phyloP scores from a whole-genome alignment of 768 basidiomycete genomes.

The Lactifluus hygrophoroides region DNA sequence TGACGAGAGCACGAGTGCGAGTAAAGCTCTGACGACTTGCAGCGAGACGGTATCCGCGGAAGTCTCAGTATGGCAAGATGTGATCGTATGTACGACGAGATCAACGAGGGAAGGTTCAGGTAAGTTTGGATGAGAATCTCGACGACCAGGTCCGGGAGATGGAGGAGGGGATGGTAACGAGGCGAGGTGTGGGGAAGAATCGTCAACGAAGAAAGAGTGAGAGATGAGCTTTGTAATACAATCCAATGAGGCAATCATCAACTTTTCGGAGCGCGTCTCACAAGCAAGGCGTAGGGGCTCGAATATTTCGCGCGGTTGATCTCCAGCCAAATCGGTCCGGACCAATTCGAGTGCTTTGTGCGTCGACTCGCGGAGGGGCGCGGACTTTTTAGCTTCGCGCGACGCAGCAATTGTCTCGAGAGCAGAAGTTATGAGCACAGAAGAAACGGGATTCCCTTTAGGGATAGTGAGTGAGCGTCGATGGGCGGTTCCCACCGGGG shows the following conservation, averaged over 20 bases:
- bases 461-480: constrained; percentile 31
- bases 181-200: constrained; percentile 32
- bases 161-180: constrained; percentile 65
- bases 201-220: constrained; percentile 90
- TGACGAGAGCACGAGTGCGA: constrained; percentile 81
- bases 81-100: constrained; percentile 90
- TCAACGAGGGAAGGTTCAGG: constrained; percentile 79
- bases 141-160: constrained; percentile 47
- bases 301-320: constrained; percentile 79
- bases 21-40: constrained; percentile 92
- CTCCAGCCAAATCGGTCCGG: constrained; percentile 63
- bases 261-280: constrained; percentile 87
- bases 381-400: constrained; percentile 79
- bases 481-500: constrained; percentile 23
- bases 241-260: constrained; percentile 95
- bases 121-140: constrained; percentile 33
- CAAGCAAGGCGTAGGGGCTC: constrained; percentile 95
- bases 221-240: constrained; percentile 97
- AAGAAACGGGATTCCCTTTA: constrained; percentile 67
- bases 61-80: constrained; percentile 79
- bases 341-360: constrained; percentile 78
- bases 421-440: constrained; percentile 75
- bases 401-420: constrained; percentile 81
- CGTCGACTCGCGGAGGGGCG: constrained; percentile 73
- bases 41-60: constrained; percentile 88